These are phyloP conservation scores for Oryza rufipogon DNA, from an alignment of 176 grass and related monocot genomes.

Conservation along the genomic window DNA sequence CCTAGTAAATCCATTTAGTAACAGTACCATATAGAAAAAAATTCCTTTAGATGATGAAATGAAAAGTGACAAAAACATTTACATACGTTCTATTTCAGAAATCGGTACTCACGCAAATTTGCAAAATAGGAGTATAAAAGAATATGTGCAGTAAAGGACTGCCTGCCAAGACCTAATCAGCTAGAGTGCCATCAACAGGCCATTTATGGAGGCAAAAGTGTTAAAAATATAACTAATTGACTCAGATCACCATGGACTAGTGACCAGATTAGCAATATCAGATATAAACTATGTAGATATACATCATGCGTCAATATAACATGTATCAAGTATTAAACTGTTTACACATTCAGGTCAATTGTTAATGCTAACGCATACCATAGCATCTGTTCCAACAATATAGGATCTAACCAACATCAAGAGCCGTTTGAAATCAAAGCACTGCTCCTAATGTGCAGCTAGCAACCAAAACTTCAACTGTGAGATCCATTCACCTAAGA, in stretches of 20 bases:
- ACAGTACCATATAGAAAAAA: conserved; percentile 22
- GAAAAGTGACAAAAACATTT: not conserved
- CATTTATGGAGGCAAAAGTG: not conserved
- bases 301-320: not conserved
- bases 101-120: not conserved
- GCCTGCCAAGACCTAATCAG: not conserved
- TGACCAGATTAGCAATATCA: not conserved
- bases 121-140: not conserved
- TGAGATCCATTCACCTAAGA: not conserved
- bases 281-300: not conserved
- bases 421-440: not conserved
- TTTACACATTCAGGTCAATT: not conserved
- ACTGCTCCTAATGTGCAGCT: not conserved
- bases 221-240: not conserved
- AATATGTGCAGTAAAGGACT: conserved; percentile 16
- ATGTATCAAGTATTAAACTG: not conserved
- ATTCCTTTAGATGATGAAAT: conserved; percentile 8
- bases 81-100: conserved; percentile 19
- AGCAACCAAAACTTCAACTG: not conserved
- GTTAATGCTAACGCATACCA: not conserved
- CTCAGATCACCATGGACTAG: not conserved
- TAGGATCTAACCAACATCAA: not conserved
- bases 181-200: not conserved
- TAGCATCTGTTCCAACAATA: not conserved
- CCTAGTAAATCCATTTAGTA: conserved; percentile 59